Evolutionary conservation across 2,329 filamentous ascomycete genomes (phyloP).

Genomic region (Neopestalotiopsis rosae): DNA sequence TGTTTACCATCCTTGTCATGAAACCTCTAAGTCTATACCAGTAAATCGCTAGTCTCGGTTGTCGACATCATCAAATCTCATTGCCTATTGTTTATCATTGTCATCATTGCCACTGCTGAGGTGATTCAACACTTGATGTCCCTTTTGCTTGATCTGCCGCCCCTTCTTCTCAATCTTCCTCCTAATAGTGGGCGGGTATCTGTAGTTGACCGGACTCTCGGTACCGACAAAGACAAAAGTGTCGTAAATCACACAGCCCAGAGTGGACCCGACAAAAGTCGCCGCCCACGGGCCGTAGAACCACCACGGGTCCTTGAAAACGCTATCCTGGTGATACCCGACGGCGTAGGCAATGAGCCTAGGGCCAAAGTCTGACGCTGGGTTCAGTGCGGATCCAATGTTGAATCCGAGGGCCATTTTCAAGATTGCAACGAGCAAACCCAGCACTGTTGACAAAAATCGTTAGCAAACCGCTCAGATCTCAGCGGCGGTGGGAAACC

Average conservation of each 20-base stretch:
- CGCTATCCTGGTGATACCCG: constrained; percentile 33
- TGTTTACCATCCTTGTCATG: neutral
- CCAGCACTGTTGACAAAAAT: constrained; percentile 30
- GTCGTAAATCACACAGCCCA: constrained; percentile 38
- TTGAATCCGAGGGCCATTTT: constrained; percentile 44
- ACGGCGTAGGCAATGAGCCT: constrained; percentile 37
- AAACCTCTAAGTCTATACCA: neutral
- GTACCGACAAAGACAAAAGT: constrained; percentile 36
- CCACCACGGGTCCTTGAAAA: constrained; percentile 39
- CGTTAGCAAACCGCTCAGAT: neutral
- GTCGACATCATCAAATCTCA: neutral
- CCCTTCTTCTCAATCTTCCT: constrained; percentile 7
- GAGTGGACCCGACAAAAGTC: constrained; percentile 31
- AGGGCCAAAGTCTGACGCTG: constrained; percentile 43
- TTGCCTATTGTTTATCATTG: neutral
- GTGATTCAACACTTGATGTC: neutral
- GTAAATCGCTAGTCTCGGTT: neutral
- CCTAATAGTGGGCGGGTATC: neutral
- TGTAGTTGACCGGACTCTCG: constrained; percentile 35
- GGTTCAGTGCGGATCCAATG: constrained; percentile 42
- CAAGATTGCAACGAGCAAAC: constrained; percentile 40
- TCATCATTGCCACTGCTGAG: neutral
- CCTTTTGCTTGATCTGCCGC: neutral
- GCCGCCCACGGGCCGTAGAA: constrained; percentile 34
- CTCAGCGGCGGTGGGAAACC: no score